phyloP scores from a whole-genome alignment of 768 basidiomycete genomes.

The Tubosaeta sp. region DNA sequence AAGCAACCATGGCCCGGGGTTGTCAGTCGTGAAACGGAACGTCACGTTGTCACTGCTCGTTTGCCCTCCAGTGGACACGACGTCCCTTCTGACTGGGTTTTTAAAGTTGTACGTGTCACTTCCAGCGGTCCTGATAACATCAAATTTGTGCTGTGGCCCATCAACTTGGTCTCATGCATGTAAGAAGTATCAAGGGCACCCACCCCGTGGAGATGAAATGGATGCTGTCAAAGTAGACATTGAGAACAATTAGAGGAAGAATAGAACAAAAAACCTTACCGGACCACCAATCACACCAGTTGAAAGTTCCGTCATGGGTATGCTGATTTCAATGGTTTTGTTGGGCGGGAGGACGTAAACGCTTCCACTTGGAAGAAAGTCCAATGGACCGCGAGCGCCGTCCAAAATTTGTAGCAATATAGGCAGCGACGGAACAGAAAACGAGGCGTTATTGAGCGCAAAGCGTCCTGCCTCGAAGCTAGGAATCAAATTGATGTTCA shows the following conservation, averaged over 20 bases:
- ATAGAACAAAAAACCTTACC: constrained; percentile 1
- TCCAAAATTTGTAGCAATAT: background rate
- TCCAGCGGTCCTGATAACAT: constrained; percentile 38
- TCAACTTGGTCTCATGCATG: background rate
- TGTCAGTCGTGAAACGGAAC: constrained; percentile 61
- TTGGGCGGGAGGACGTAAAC: constrained; percentile 37
- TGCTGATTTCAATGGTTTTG: constrained; percentile 44
- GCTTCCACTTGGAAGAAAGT: constrained; percentile 38
- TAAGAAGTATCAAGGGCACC: constrained; percentile 7
- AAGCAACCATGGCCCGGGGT: constrained; percentile 36
- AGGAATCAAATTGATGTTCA: background rate
- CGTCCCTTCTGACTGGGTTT: constrained; percentile 54
- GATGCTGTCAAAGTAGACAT: constrained; percentile 22
- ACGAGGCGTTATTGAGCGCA: background rate
- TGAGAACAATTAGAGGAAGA: background rate
- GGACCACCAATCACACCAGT: constrained; percentile 10
- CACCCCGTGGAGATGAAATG: constrained; percentile 44
- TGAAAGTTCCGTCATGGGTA: constrained; percentile 20
- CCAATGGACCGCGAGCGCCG: background rate
- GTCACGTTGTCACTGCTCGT: constrained; percentile 38
- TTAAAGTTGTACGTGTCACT: constrained; percentile 36
- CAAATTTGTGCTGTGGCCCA: constrained; percentile 34
- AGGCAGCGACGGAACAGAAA: background rate
- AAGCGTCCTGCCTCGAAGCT: background rate
- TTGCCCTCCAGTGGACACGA: constrained; percentile 29